Conservation (phyloP, 2,329 filamentous ascomycete species). For the Aspergillus calidoustus region DNA sequence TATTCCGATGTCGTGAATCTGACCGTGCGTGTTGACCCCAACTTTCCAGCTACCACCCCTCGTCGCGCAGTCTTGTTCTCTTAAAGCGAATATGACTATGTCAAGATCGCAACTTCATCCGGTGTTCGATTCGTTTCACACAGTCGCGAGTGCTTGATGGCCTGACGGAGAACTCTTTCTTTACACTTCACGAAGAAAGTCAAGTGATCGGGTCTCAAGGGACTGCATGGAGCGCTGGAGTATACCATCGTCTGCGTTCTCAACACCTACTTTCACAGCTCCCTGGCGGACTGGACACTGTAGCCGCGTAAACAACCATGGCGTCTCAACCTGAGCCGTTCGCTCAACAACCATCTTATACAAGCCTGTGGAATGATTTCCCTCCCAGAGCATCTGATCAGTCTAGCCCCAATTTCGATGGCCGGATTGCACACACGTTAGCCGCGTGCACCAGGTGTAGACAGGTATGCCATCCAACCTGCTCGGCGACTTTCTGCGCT, state of each 20-base stretch:
- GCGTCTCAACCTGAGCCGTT: slow-evolving; percentile 23
- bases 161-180: slow-evolving; percentile 5
- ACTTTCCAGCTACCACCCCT: slow-evolving; percentile 17
- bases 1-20: slow-evolving; percentile 4
- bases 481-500: slow-evolving; percentile 9
- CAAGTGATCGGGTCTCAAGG: slow-evolving; percentile 5
- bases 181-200: not conserved
- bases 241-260: not conserved
- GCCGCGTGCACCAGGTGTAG: slow-evolving; percentile 56
- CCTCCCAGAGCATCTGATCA: slow-evolving; percentile 35
- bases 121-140: slow-evolving; percentile 20
- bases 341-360: slow-evolving; percentile 27
- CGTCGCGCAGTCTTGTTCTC: slow-evolving; percentile 19
- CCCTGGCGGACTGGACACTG: slow-evolving; percentile 15
- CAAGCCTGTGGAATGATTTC: slow-evolving; percentile 32
- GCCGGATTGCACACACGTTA: slow-evolving; percentile 52
- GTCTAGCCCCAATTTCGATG: slow-evolving; percentile 38
- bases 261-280: slow-evolving; percentile 5
- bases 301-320: slow-evolving; percentile 25
- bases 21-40: slow-evolving; percentile 2
- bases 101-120: slow-evolving; percentile 25
- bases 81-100: slow-evolving; percentile 28
- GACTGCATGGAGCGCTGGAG: slow-evolving; percentile 21
- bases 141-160: slow-evolving; percentile 19
- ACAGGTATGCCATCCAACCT: slow-evolving; percentile 45